Base-by-base conservation (phyloP, 331 rosid species). In the Quercus lobata region DNA sequence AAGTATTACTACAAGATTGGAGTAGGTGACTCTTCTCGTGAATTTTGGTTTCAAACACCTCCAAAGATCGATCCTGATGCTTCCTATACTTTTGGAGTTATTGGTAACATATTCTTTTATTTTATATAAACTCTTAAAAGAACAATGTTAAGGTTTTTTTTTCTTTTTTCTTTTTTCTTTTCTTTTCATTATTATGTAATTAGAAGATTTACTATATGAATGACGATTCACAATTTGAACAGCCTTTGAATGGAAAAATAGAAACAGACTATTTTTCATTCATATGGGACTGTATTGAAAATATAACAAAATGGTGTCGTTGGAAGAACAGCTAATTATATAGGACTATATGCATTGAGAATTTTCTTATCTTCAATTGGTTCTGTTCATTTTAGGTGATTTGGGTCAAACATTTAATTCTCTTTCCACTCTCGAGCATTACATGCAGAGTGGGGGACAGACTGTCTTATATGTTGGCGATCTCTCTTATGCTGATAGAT, bases 371-470 rank as follows among this genome's bases (percentile, higher is more conserved):
- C 60, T 85, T 71, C 18, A 63, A 17, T 35, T 56, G 52, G 27
- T 73, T 32, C 37, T 76, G 37, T 71, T 62, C 79, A 73, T 83
- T 85, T 81, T 83, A 95, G 99, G 99, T 86, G 99, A 96, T 89
- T 69, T 96, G 96, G 99, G 99, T 57, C 99, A 93, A 88, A 96
- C 99, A 5, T 90, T 80, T 76, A 96, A 96, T 87, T 96, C 99
- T 62, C 91, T 91, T 74, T 91, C 97, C 72, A 96, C 99, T 73
- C 94, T 96, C 73, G 86, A 96, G 75, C 99, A 93, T 81, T 93
- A 90, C 83, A 84, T 93, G 80, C 83, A 89, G 83, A 93, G 98
- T 89, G 92, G 89, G 81, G 99, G 91, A 29, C 87, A 93, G 82
- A 56, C 97, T 69, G 97, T 93, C 57, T 79, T 96, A 79, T 96